Conservation (phyloP, 306 rosid genomes). For the Benincasa hispida region DNA sequence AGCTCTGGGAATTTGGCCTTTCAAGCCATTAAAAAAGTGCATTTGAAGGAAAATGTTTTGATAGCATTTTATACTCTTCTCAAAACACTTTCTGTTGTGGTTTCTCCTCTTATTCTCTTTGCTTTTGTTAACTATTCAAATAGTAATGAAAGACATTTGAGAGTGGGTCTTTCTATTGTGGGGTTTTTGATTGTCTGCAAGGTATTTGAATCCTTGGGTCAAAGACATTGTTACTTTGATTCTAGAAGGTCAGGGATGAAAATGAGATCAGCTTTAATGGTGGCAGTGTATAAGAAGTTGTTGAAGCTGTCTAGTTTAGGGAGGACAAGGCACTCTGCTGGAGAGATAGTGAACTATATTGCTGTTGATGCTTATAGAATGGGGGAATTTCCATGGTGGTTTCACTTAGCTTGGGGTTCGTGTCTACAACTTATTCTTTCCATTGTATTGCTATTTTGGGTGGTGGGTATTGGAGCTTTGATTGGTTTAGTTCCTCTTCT, state of each 20-base stretch:
- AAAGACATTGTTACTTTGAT: slow-evolving; percentile 54
- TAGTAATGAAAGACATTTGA: slow-evolving; percentile 10
- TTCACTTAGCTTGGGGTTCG: slow-evolving; percentile 38
- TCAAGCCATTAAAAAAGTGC: slow-evolving; percentile 29
- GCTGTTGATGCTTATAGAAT: slow-evolving; percentile 72
- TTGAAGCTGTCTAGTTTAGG: slow-evolving; percentile 53
- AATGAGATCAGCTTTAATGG: slow-evolving; percentile 76
- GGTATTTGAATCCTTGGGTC: slow-evolving; percentile 44
- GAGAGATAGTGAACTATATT: slow-evolving; percentile 67
- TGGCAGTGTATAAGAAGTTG: slow-evolving; percentile 57
- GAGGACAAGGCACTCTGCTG: slow-evolving; percentile 48
- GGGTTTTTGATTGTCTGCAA: slow-evolving; percentile 35
- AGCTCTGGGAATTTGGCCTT: slow-evolving; percentile 31
- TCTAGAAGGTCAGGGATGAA: slow-evolving; percentile 62
- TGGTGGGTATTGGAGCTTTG: slow-evolving; percentile 61
- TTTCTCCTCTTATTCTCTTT: slow-evolving; percentile 52
- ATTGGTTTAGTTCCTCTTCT: slow-evolving; percentile 46
- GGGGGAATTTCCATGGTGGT: slow-evolving; percentile 92
- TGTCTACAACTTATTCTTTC: slow-evolving; percentile 30
- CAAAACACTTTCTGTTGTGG: slow-evolving; percentile 29
- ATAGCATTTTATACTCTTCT: slow-evolving; percentile 38
- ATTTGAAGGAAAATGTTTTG: slow-evolving; percentile 41
- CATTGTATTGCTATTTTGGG: slow-evolving; percentile 32
- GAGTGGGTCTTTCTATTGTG: slow-evolving; percentile 36
- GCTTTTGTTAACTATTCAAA: slow-evolving; percentile 55